Percentiles rank a stretch among this genome's conserved stretches.
These are phyloP conservation scores for Magnolia kwangsiensis DNA, from an alignment of 164 flowering plant genomes.

Conservation along the genomic window DNA sequence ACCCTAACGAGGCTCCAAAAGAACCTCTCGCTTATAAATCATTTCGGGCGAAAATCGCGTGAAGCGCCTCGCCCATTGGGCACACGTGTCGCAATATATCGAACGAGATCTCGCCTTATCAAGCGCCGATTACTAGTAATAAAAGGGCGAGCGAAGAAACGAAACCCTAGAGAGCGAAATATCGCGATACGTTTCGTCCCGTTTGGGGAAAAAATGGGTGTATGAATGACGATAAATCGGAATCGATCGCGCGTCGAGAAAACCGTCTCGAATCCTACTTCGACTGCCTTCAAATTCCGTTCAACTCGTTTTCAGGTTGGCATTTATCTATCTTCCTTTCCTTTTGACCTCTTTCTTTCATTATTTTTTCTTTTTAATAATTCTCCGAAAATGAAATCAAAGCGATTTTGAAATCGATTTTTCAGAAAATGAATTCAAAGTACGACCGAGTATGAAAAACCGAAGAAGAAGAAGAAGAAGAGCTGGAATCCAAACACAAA, in stretches of 20 bases:
- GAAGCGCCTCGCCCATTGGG: neutral
- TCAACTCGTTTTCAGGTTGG: neutral
- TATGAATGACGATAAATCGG: neutral
- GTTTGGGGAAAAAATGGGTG: neutral
- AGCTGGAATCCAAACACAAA: too few relatives aligned
- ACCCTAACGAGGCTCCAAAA: too few relatives aligned
- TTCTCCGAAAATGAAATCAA: too few relatives aligned
- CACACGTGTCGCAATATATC: neutral
- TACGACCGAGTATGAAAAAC: too few relatives aligned
- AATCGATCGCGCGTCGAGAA: neutral
- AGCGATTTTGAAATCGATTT: too few relatives aligned
- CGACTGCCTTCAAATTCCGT: neutral
- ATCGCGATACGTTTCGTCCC: neutral
- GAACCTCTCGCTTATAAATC: too few relatives aligned
- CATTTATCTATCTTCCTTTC: neutral
- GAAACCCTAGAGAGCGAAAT: neutral
- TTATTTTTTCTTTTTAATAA: neutral
- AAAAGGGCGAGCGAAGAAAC: neutral
- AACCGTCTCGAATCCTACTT: neutral
- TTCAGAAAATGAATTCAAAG: too few relatives aligned
- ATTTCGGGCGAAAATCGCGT: neutral
- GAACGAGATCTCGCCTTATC: neutral
- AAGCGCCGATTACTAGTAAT: neutral
- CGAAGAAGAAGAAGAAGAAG: too few relatives aligned
- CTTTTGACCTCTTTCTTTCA: neutral